These are phyloP conservation scores for Cryptococcus deneoformans DNA, from an alignment of 1,284 basidiomycete genomes.

Conservation along the genomic window DNA sequence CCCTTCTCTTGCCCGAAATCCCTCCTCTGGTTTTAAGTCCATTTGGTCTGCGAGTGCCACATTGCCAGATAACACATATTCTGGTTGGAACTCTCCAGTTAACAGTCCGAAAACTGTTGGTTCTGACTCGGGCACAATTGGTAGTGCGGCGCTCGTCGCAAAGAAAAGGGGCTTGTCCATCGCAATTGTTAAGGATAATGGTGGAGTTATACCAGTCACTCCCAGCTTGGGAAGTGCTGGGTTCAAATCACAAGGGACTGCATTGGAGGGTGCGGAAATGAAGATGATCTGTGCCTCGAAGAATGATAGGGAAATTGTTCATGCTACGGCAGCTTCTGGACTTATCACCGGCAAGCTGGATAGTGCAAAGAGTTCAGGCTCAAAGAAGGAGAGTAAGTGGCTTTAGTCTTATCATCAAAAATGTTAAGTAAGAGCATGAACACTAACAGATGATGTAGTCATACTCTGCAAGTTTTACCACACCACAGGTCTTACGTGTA, in stretches of 20 bases:
- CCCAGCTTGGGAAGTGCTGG: conserved; percentile 15
- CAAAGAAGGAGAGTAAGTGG: conserved; percentile 28
- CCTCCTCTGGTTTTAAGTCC: conserved; percentile 8
- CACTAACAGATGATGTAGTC: conserved; percentile 21
- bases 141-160: conserved; percentile 6
- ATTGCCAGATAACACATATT: conserved; percentile 4
- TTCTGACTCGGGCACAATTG: background rate
- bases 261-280: conserved; percentile 8
- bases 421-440: background rate
- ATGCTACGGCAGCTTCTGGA: background rate
- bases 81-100: conserved; percentile 32
- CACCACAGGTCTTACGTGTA: conserved; percentile 47
- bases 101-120: conserved; percentile 3
- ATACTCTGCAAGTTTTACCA: conserved; percentile 50
- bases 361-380: conserved; percentile 6
- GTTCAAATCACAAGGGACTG: conserved; percentile 3
- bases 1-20: conserved; percentile 16
- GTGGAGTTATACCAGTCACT: conserved; percentile 26
- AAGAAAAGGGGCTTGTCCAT: conserved; percentile 36
- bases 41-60: conserved; percentile 32
- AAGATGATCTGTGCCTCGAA: background rate
- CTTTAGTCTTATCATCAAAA: background rate
- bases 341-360: conserved; percentile 7
- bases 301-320: background rate
- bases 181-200: conserved; percentile 34